Evolutionary conservation across 768 basidiomycete genomes (phyloP).

Genomic region (Tulasnella sp.): DNA sequence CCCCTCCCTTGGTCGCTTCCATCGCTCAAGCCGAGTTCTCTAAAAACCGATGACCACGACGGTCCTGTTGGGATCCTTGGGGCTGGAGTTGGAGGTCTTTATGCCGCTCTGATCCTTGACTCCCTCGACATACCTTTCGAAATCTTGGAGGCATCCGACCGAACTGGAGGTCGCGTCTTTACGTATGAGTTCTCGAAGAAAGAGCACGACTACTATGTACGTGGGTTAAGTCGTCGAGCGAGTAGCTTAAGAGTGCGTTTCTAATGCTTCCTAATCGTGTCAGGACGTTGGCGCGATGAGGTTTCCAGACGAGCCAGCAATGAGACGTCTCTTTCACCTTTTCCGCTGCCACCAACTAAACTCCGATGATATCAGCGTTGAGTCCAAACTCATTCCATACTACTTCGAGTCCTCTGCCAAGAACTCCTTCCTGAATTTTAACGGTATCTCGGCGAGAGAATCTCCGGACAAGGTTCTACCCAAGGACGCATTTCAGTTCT

Average conservation of each 20-base stretch:
- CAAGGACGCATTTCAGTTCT: neutral
- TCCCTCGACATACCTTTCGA: slow-evolving; percentile 38
- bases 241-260: too few relatives aligned
- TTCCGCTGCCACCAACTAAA: slow-evolving; percentile 2
- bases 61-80: too few relatives aligned
- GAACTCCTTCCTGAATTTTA: neutral
- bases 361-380: neutral
- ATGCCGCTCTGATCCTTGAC: slow-evolving; percentile 41
- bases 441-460: neutral
- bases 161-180: slow-evolving; percentile 39
- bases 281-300: slow-evolving; percentile 28
- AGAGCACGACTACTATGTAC: slow-evolving; percentile 34
- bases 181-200: slow-evolving; percentile 35
- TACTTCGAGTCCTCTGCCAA: neutral
- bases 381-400: neutral
- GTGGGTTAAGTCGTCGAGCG: too few relatives aligned
- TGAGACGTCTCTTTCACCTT: slow-evolving; percentile 24
- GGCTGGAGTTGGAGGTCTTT: slow-evolving; percentile 37
- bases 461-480: neutral
- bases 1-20: too few relatives aligned
- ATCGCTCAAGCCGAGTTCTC: too few relatives aligned
- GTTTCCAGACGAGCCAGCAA: slow-evolving; percentile 13
- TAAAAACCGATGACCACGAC: too few relatives aligned
- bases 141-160: slow-evolving; percentile 38
- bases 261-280: too few relatives aligned